These are phyloP conservation scores for Fusarium oxysporum DNA, from an alignment of 2,329 filamentous ascomycete genomes.

Conservation along the genomic window DNA sequence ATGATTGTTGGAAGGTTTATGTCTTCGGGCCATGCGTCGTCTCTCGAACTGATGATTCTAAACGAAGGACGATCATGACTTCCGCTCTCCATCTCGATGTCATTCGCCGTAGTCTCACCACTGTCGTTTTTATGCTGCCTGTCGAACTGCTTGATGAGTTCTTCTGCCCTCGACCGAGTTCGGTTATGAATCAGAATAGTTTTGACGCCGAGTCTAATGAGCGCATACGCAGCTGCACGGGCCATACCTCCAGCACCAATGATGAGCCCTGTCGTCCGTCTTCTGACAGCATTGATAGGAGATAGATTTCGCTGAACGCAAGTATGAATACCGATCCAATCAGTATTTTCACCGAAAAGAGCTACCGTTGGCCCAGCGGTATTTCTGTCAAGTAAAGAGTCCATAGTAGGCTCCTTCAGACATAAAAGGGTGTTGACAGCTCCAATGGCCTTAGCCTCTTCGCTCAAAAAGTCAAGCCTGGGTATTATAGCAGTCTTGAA, in stretches of 20 bases:
- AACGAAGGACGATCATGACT: background rate
- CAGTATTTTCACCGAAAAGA: slow-evolving; percentile 2
- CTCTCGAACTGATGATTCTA: background rate
- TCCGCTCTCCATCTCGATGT: background rate
- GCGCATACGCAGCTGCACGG: background rate
- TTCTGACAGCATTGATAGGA: slow-evolving; percentile 9
- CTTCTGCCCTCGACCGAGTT: background rate
- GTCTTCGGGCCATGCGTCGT: background rate
- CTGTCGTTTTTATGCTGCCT: background rate
- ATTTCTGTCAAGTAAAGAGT: background rate
- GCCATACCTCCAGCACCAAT: slow-evolving; percentile 13
- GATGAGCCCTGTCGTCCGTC: background rate
- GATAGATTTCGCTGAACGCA: slow-evolving; percentile 9
- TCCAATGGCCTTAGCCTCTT: slow-evolving; percentile 7
- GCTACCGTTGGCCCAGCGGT: background rate
- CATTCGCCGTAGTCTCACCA: too few relatives aligned
- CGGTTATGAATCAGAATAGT: slow-evolving; percentile 1
- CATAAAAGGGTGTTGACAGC: slow-evolving; percentile 1
- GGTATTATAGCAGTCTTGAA: slow-evolving; percentile 8
- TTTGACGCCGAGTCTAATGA: background rate
- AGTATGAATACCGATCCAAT: slow-evolving; percentile 7
- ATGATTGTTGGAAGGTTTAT: background rate
- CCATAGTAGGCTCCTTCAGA: background rate
- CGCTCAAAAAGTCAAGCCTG: background rate
- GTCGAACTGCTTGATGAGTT: background rate